These are phyloP conservation scores for Westerdykella sp. DNA, from an alignment of 2,329 filamentous ascomycete species.

Conservation along the genomic window DNA sequence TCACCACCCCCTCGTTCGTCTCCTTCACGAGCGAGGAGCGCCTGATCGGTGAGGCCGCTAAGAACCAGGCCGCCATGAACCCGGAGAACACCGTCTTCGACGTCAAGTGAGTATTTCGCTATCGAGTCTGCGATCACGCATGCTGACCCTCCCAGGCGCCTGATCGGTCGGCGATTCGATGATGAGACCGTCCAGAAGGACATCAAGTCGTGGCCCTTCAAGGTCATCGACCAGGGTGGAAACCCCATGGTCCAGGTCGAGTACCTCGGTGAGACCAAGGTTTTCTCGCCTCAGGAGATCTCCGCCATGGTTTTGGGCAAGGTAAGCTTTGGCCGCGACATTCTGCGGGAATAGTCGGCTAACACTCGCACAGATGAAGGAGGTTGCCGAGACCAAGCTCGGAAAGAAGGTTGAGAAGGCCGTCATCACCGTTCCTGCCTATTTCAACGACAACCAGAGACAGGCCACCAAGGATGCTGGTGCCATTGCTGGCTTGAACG, in stretches of 20 bases:
- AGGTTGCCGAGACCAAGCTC: conserved; percentile 96
- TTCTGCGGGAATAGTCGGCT: conserved; percentile 5
- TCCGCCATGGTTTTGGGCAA: conserved; percentile 98
- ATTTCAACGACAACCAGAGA: conserved; percentile 99
- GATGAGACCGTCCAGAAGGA: conserved; percentile 98
- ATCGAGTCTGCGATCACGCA: background rate
- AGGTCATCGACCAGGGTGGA: conserved; percentile 83
- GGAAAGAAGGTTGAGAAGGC: conserved; percentile 99
- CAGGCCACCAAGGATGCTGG: conserved; percentile 99
- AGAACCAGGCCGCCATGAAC: conserved; percentile 99
- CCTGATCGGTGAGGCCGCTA: conserved; percentile 97
- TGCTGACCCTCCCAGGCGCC: conserved; percentile 60
- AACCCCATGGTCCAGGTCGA: conserved; percentile 91
- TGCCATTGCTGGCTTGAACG: conserved; percentile 94
- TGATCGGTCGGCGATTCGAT: conserved; percentile 93
- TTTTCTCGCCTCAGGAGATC: conserved; percentile 96
- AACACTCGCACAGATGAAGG: conserved; percentile 72
- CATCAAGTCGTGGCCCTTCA: conserved; percentile 98
- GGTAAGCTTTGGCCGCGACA: conserved; percentile 48
- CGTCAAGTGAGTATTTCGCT: conserved; percentile 71
- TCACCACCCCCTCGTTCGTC: conserved; percentile 98
- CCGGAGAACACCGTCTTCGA: conserved; percentile 97
- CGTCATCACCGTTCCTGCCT: conserved; percentile 96
- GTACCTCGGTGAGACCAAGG: conserved; percentile 91
- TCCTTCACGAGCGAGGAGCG: conserved; percentile 98